A percentile compares a stretch with the other conserved stretches of the same genome.
Evolutionary conservation across 2,329 filamentous ascomycete species (phyloP).

Genomic region (Aspergillus nomiae): DNA sequence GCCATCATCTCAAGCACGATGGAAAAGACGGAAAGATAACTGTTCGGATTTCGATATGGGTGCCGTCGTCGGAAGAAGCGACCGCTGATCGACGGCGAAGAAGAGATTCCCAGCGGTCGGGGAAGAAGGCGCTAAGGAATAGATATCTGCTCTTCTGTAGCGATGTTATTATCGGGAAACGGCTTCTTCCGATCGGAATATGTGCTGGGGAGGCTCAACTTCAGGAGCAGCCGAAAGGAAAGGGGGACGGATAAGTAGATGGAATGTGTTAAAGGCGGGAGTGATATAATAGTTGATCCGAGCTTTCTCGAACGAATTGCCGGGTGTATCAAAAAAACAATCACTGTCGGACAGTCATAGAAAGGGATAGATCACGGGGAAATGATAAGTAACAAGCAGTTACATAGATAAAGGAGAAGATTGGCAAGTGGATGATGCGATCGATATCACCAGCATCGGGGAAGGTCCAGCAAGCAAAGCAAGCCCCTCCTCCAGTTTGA

Average conservation of each 20-base stretch:
- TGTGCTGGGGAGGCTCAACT: neutral
- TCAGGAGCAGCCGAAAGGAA: neutral
- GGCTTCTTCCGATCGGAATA: neutral
- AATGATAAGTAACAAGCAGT: slow-evolving; percentile 18
- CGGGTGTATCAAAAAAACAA: slow-evolving; percentile 6
- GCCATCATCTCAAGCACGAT: slow-evolving; percentile 34
- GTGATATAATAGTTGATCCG: slow-evolving; percentile 16
- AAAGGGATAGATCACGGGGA: slow-evolving; percentile 12
- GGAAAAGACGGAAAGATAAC: slow-evolving; percentile 10
- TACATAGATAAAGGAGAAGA: slow-evolving; percentile 13
- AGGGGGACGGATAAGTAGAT: neutral
- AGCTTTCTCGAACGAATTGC: slow-evolving; percentile 18
- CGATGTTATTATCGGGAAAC: slow-evolving; percentile 9
- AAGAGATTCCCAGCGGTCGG: slow-evolving; percentile 45
- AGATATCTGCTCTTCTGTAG: slow-evolving; percentile 6
- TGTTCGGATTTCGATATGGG: slow-evolving; percentile 16
- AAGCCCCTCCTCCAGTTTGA: slow-evolving; percentile 21
- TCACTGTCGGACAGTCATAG: slow-evolving; percentile 4
- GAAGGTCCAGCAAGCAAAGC: slow-evolving; percentile 7
- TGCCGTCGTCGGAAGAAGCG: slow-evolving; percentile 43
- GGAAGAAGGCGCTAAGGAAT: slow-evolving; percentile 23
- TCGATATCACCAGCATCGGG: slow-evolving; percentile 18
- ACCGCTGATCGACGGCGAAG: slow-evolving; percentile 48
- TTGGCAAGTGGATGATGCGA: slow-evolving; percentile 9
- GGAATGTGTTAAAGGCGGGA: slow-evolving; percentile 3